Evolutionary conservation across 164 flowering plant genomes (phyloP).

Genomic region (Saururus chinensis): DNA sequence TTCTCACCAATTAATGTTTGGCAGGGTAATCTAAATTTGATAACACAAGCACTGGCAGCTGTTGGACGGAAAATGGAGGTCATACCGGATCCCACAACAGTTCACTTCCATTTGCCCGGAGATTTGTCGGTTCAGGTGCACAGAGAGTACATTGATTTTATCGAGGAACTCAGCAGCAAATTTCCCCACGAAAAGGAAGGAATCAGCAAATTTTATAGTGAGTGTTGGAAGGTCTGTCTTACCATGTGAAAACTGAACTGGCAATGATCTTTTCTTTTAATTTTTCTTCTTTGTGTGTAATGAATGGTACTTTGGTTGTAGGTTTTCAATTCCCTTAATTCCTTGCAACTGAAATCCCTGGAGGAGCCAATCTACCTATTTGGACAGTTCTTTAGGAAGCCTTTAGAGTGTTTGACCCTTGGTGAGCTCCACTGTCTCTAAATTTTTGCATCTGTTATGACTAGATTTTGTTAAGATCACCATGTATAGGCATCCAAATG

Average conservation of each 20-base stretch:
- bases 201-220: constrained; percentile 68
- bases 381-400: constrained; percentile 71
- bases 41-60: constrained; percentile 93
- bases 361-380: constrained; percentile 96
- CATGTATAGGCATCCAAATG: too few relatives aligned
- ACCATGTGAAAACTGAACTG: not conserved
- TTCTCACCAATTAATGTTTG: not conserved
- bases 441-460: not conserved
- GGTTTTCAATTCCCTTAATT: constrained; percentile 90
- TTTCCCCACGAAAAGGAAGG: constrained; percentile 95
- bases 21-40: constrained; percentile 93
- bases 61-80: constrained; percentile 87
- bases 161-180: constrained; percentile 51
- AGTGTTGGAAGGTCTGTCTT: constrained; percentile 87
- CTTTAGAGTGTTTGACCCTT: constrained; percentile 36
- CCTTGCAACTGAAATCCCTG: constrained; percentile 84
- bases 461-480: not conserved
- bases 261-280: not conserved
- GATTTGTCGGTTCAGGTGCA: constrained; percentile 76
- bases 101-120: constrained; percentile 87
- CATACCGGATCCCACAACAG: constrained; percentile 93
- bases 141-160: constrained; percentile 64
- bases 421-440: constrained; percentile 8
- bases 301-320: constrained; percentile 16
- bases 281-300: not conserved